Conservation (phyloP, 768 basidiomycete species). For the Cystobasidium tubakii region DNA sequence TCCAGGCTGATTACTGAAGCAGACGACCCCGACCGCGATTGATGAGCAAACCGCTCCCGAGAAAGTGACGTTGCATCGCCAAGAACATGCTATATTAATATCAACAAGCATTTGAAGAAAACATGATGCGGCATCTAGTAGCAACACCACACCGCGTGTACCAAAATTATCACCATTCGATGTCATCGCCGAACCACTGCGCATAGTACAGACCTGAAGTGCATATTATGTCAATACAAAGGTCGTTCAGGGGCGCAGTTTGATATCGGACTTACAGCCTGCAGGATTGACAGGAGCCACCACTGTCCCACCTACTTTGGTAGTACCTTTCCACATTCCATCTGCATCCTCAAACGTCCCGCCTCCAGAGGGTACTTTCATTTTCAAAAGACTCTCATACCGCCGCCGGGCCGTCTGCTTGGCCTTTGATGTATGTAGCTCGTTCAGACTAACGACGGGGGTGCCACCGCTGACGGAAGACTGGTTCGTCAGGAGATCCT, state of each 20-base stretch:
- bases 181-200: constrained; percentile 28
- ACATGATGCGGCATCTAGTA: background rate
- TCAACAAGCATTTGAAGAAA: no score
- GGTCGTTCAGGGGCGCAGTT: background rate
- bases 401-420: background rate
- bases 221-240: background rate
- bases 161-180: constrained; percentile 20
- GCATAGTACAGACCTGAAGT: constrained; percentile 24
- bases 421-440: background rate
- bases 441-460: background rate
- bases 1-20: no score
- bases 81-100: background rate
- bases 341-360: constrained; percentile 29
- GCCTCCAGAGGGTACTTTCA: constrained; percentile 29
- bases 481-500: constrained; percentile 15
- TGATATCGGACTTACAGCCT: constrained; percentile 6
- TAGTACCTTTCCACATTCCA: constrained; percentile 29
- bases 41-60: background rate
- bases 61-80: background rate
- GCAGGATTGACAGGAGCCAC: constrained; percentile 32
- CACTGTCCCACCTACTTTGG: constrained; percentile 30
- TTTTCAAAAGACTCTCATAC: constrained; percentile 22
- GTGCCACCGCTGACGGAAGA: background rate
- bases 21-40: constrained; percentile 1
- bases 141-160: no score